A percentile compares a stretch with the other conserved stretches of the same genome.
Evolutionary conservation across 1,284 basidiomycete species (phyloP).

Genomic region (Earliella scabrosa): DNA sequence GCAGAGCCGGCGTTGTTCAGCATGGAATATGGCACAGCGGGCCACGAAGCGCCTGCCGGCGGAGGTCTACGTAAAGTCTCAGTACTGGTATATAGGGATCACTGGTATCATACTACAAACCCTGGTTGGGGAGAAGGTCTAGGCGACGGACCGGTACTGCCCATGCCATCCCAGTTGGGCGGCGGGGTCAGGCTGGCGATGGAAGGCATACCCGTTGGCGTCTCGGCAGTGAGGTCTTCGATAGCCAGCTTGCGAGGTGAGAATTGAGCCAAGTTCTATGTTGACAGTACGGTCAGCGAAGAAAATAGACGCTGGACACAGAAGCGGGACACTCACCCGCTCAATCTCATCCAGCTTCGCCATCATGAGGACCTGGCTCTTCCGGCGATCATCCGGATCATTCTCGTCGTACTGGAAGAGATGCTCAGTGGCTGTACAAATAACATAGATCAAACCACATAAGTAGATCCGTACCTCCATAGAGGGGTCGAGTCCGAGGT

Average conservation of each 20-base stretch:
- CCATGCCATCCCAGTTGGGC: slow-evolving; percentile 20
- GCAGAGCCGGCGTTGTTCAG: slow-evolving; percentile 25
- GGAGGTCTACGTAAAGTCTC: slow-evolving; percentile 21
- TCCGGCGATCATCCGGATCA: slow-evolving; percentile 71
- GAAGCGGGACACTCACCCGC: slow-evolving; percentile 47
- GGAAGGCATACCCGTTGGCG: slow-evolving; percentile 32
- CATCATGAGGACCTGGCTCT: slow-evolving; percentile 72
- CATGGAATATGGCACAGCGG: slow-evolving; percentile 41
- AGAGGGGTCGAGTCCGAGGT: slow-evolving; percentile 57
- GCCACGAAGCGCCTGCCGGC: slow-evolving; percentile 38
- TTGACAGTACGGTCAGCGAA: background rate
- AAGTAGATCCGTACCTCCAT: slow-evolving; percentile 31
- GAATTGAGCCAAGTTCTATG: slow-evolving; percentile 67
- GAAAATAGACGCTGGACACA: background rate
- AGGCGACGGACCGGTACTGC: slow-evolving; percentile 6
- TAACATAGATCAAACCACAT: background rate
- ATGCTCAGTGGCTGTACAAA: slow-evolving; percentile 6
- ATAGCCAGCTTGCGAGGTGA: slow-evolving; percentile 64
- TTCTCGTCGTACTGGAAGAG: slow-evolving; percentile 58
- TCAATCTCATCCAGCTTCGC: slow-evolving; percentile 78
- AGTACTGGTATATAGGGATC: slow-evolving; percentile 19
- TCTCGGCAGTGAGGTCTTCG: slow-evolving; percentile 49
- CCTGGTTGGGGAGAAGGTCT: slow-evolving; percentile 23
- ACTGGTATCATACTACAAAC: slow-evolving; percentile 23
- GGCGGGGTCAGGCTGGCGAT: slow-evolving; percentile 35